Conservation (phyloP, 306 rosid genomes). For the Arachis stenosperma region DNA sequence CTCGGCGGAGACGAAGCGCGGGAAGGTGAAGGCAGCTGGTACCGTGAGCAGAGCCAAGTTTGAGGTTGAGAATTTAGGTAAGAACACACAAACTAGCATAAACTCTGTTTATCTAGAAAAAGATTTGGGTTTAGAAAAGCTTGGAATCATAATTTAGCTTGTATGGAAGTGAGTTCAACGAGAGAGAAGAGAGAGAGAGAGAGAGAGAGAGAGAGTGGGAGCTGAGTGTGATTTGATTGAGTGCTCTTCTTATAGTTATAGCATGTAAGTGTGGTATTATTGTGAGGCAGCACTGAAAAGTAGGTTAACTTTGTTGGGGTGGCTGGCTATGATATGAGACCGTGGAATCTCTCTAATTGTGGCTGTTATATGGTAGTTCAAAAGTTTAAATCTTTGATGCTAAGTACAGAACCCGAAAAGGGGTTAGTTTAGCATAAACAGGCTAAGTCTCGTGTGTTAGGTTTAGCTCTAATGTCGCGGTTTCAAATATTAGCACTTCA, state of each 20-base stretch:
- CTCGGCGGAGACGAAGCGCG: conserved; percentile 75
- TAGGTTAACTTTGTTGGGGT: conserved; percentile 50
- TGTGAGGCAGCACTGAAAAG: conserved; percentile 62
- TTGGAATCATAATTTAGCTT: conserved; percentile 25
- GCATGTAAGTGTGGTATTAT: neutral
- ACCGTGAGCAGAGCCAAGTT: conserved; percentile 78
- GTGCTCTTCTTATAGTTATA: neutral
- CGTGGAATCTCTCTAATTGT: conserved; percentile 60
- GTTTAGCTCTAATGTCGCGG: too few species aligned
- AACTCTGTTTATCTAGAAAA: neutral
- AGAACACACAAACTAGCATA: conserved; percentile 6
- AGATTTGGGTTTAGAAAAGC: neutral
- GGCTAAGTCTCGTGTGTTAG: too few species aligned
- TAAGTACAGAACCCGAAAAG: conserved; percentile 24
- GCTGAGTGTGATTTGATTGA: conserved; percentile 74
- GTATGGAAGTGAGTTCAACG: conserved; percentile 39
- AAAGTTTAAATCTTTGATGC: conserved; percentile 36
- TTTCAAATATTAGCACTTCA: too few species aligned
- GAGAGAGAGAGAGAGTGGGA: conserved; percentile 56
- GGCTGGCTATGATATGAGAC: conserved; percentile 44
- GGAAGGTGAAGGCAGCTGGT: conserved; percentile 74
- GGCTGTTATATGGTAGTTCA: conserved; percentile 54
- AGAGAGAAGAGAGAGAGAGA: conserved; percentile 28
- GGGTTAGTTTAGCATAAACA: too few species aligned
- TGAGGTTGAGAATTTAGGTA: conserved; percentile 86